Evolutionary conservation across 768 basidiomycete species (phyloP), one percentile per base, ranked within the genome.

Genomic region (Naganishia kalamii): DNA sequence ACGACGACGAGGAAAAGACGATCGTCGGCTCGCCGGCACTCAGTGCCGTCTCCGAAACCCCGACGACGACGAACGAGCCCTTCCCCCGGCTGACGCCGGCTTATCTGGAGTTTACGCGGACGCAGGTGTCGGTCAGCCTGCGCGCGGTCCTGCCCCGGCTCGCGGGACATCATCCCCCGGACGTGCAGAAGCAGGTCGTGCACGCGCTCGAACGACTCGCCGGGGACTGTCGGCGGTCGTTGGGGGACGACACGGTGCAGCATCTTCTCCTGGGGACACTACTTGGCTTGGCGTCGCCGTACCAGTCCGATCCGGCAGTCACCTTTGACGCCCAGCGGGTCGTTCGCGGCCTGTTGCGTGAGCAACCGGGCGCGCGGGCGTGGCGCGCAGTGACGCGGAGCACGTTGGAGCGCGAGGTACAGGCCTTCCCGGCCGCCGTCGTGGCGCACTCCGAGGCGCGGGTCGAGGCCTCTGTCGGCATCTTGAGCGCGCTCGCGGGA

Each of bases 111-210:
- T 91, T 84, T 37, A 92, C 90, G 0, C 81, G 88, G 1, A 83
- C 89, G 5, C 92, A 96, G 71, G 79, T 98, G 12, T 85, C 88
- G 49, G 87, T 90, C 25, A 90, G 92, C 8, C 74, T 97, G 59
- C 88, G 90, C 69, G 80, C 87, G 0, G 80, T 97, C 21, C 83
- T 87, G 0, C 82, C 87, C 0, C 81, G 91, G 0, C 66, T 79
- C 8, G 61, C 70, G 4, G 30, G 46, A 1, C 76, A 78, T 65
- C 49, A 70, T 5, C 74, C 76, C 1, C 61, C 72, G 41, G 29
- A 17, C 0, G 70, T 70, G n/a, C 65, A 71, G n/a, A 13, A 33
- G 35, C 69, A 70, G 10, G 65, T 65, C 0, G 68, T 63, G 8
- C 41, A 64, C 4, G 63, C 74, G 4, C 46, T 68, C 10, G 23